Base-by-base conservation (phyloP, 2,329 filamentous ascomycete species). In the Macrophomina phaseolina region DNA sequence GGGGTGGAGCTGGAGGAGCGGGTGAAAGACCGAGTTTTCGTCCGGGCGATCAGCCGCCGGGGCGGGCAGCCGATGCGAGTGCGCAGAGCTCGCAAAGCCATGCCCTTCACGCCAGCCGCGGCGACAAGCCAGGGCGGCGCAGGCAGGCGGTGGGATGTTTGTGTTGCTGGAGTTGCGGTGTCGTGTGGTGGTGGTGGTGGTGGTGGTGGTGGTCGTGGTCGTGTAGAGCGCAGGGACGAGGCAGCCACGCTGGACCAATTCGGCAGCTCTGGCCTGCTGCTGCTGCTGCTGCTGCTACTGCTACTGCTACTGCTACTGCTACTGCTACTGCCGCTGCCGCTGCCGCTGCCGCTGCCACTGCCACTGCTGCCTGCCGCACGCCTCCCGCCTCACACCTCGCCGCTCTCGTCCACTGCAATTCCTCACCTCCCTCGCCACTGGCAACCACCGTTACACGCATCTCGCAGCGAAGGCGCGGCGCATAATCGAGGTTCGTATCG, bases 371-470 rank as follows among this genome's bases (percentile, higher is more conserved):
- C 38, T 2, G 38, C 38, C 8, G 38, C 38, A 40, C 38, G 7
- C 38, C 38, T 9, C 8, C 7, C 38, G 38, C 8, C 42, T 45
- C 42, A 45, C 42, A 45, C 42, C 16, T 14, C 42, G 16, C 11
- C 8, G 8, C 42, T 45, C 42, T 45, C 42, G 23, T 2, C 18
- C 48, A 51, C 18, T 51, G 9, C 18, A 51, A 5, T 28, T 55
- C 23, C 53, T 58, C 36, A 42, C 14, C 32, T 55, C 51, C 38
- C 28, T 40, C 52, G 23, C 53, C 53, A 45, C 53, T n/a, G 42
- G 48, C 58, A 46, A 46, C 49, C 58, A 14, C 45, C 9, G 58
- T 62, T 62, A 38, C 58, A 62, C 58, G 30, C 58, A 62, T 62
- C 58, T 62, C 58, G 45, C 58, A 49, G 34, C 8, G 49, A 52